These are phyloP conservation scores for Diaporthe sp. DNA, from an alignment of 2,329 filamentous ascomycete genomes.

Conservation along the genomic window DNA sequence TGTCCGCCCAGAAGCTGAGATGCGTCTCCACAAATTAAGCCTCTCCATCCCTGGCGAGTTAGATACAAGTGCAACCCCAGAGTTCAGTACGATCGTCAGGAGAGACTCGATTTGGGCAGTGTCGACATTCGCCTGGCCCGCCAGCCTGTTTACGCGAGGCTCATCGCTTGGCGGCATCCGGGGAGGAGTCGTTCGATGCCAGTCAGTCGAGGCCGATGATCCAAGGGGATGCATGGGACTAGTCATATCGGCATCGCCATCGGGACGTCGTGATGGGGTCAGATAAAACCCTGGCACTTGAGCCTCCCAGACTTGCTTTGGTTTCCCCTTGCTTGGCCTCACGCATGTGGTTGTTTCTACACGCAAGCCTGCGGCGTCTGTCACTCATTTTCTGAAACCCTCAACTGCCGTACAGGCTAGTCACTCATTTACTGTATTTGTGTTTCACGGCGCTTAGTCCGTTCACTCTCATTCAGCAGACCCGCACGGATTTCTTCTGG, in stretches of 20 bases:
- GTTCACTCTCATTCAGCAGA: not conserved
- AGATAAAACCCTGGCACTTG: conserved; percentile 15
- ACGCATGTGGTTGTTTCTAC: conserved; percentile 15
- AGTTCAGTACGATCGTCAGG: conserved; percentile 28
- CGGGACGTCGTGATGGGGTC: not conserved
- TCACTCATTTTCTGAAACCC: conserved; percentile 18
- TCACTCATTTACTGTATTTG: conserved; percentile 16
- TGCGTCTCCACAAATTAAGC: conserved; percentile 12
- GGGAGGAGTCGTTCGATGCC: not conserved
- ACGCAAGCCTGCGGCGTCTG: conserved; percentile 5
- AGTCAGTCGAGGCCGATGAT: not conserved
- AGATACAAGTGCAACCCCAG: conserved; percentile 4
- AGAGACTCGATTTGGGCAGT: not conserved
- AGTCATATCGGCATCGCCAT: conserved; percentile 24
- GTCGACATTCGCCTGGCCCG: conserved; percentile 8
- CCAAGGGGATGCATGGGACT: not conserved
- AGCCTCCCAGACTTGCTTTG: not conserved
- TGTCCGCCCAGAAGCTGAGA: not conserved
- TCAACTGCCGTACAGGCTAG: not conserved
- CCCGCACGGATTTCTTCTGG: not conserved
- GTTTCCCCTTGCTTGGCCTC: not conserved
- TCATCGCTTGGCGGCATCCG: not conserved
- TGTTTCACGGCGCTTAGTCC: not conserved
- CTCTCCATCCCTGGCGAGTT: not conserved
- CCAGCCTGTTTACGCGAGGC: not conserved